Base-by-base conservation (phyloP, 1,284 basidiomycete genomes). In the Ustilago cynodontis region DNA sequence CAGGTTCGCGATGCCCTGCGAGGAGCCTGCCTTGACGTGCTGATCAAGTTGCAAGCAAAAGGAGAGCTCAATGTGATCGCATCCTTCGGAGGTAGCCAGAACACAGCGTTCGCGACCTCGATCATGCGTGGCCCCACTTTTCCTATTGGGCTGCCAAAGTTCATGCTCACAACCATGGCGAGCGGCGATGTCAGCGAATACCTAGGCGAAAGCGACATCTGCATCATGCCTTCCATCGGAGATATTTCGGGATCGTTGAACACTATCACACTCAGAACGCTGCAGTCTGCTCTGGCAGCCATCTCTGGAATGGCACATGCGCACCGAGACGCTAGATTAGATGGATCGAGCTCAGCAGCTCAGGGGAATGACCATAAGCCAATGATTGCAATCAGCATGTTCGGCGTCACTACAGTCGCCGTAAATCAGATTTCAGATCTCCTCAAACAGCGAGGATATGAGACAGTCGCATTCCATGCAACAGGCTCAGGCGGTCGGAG, bases 161-260 rank as follows among this genome's bases (percentile, higher is more conserved):
- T 72, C 60, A 57, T 68, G 62, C 65, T 77, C 41, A 66, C 70
- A 1, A 77, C 74, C 37, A 77, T 77, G 74, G 70, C 67, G 1
- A 67, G 66, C 24, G 70, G 74, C 28, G 74, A 77, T 20, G 56
- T 73, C 14, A 64, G 62, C 63, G 58, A 60, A 41, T 77, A 72
- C 24, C 50, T 73, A 5, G 74, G 74, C 41, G 74, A 77, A 35
- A 63, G 62, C 53, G 74, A 73, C 26, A 73, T 77, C 24, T 62
- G 59, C 57, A 63, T 77, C 58, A 69, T 72, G 70, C 74, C 74
- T 13, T 69, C 65, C 14, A 41, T 77, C 37, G 70, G 62, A n/a
- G 74, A 77, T 49, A 77, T 77, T 35, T 77, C 74, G 0, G 74
- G 74, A 18, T 59, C 59, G 3, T 59, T 77, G 47, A 77, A 77